A percentile compares a stretch with the other conserved stretches of the same genome.
These are phyloP conservation scores for Litchi chinensis DNA, from an alignment of 345 rosid species.

Conservation along the genomic window DNA sequence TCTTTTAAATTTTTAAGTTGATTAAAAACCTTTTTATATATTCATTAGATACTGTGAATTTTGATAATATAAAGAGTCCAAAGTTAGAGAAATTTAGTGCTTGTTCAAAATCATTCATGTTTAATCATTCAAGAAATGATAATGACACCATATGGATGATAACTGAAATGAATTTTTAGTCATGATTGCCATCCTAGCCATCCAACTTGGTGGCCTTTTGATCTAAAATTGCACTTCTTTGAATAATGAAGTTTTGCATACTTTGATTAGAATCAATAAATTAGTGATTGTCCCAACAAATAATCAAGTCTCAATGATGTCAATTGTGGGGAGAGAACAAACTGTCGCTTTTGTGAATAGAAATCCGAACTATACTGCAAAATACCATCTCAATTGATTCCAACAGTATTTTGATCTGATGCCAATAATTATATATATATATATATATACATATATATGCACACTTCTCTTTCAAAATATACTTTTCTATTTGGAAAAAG, in stretches of 20 bases:
- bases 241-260: background rate
- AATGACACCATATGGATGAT: background rate
- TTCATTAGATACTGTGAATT: no score
- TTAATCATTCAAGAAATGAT: constrained; percentile 18
- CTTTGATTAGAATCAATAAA: constrained; percentile 8
- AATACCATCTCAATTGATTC: no score
- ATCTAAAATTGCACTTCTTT: background rate
- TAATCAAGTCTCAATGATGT: constrained; percentile 21
- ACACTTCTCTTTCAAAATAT: background rate
- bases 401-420: no score
- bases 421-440: no score
- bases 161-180: background rate
- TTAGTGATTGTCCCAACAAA: constrained; percentile 1
- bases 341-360: no score
- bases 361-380: no score
- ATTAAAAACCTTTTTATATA: no score
- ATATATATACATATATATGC: background rate
- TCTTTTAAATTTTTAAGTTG: no score
- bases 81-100: background rate
- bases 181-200: background rate
- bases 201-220: background rate
- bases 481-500: no score
- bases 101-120: background rate
- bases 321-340: background rate
- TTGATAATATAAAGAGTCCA: no score